Evolutionary conservation across 495 filamentous ascomycete species (phyloP), one percentile per base, ranked within the genome.

Genomic region (Penicillium goetzii): DNA sequence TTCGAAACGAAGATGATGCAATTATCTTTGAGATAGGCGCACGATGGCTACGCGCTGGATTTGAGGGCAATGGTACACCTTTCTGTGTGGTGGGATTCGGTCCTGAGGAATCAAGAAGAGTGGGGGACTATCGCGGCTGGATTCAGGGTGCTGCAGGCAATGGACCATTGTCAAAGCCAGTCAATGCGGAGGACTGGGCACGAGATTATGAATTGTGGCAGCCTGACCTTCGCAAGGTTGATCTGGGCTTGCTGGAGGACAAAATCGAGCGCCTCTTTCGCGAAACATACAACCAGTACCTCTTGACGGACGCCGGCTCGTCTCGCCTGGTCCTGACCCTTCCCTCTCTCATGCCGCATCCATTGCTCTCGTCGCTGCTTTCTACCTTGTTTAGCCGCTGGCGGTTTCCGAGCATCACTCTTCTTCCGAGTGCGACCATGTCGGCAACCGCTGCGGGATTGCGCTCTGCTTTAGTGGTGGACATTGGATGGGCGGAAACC

Each of bases 401-500:
- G 74, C 89, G 92, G 60, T 81, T 89, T 38, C 91, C 94, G 1
- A 89, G 85, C n/a, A 84, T 97, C 57, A 92, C 90, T 8, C 81
- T 97, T 49, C 73, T 97, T 63, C 89, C 91, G 2, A 84, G 87
- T 7, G 86, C 93, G 1, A 79, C 91, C 14, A 86, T 92, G 74
- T 73, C 86, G 10, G 80, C 87, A n/a, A 85, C 91, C 5, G 89
- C 88, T 34, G 92, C 92, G 10, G 95, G 95, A 4, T 79, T 93
- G 56, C 88, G 95, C 14, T 88, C 90, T 19, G 90, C 87, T 2
- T 74, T 98, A 26, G 85, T 97, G 4, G 83, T 98, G 11, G 93
- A 98, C 71, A 80, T 99, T 38, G 94, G 94, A 58, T 98, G 95
- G 95, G 83, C 84, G 43, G 96, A 97, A 72, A 94, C 92, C 0